Percentiles rank a stretch among this genome's conserved stretches.
Evolutionary conservation across 192 early-diverging fungal species (phyloP).

Genomic region (Podila horticola): DNA sequence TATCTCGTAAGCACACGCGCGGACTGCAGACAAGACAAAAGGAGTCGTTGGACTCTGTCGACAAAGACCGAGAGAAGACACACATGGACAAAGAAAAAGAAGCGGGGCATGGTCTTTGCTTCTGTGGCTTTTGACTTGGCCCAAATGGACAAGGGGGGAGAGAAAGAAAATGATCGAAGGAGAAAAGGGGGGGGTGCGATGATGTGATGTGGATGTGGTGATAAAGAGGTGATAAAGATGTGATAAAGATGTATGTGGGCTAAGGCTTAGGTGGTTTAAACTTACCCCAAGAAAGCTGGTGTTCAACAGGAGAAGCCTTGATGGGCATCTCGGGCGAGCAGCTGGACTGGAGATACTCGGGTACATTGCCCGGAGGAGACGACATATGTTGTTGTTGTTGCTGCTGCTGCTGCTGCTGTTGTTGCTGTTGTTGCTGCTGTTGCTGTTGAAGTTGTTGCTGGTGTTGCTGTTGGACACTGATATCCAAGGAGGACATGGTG

Average conservation of each 20-base stretch:
- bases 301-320: constrained; percentile 42
- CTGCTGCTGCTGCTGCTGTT: constrained; percentile 12
- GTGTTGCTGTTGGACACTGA: constrained; percentile 4
- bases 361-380: constrained; percentile 26
- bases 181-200: no score
- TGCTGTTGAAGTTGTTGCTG: not conserved
- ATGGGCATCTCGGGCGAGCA: constrained; percentile 46
- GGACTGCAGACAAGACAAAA: no score
- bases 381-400: constrained; percentile 5
- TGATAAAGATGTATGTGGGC: not conserved
- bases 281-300: constrained; percentile 43
- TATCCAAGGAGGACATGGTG: constrained; percentile 23
- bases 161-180: no score
- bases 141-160: no score
- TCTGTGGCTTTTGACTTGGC: no score
- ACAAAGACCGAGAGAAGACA: no score
- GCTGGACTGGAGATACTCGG: constrained; percentile 39
- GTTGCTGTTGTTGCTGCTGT: constrained; percentile 8
- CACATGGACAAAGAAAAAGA: no score
- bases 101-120: no score
- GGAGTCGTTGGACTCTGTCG: no score
- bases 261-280: not conserved
- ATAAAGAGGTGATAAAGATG: no score
- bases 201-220: no score
- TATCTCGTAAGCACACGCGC: no score